phyloP scores from a whole-genome alignment of 2,329 filamentous ascomycete species.

The Coniochaeta sp. region DNA sequence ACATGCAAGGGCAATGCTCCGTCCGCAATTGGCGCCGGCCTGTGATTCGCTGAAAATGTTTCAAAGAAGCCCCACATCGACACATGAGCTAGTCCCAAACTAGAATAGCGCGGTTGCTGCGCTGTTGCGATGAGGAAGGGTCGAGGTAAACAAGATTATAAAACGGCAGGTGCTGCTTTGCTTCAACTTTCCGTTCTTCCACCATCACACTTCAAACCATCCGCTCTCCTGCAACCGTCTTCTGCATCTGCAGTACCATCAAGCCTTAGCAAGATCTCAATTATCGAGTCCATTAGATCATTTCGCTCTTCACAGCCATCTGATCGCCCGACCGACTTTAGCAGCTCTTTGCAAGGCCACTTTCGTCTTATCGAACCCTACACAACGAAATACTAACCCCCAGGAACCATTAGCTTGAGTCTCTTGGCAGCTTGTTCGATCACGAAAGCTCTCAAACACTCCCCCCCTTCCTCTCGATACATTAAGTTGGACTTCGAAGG shows the following conservation, averaged over 20 bases:
- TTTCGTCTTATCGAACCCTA: conserved; percentile 39
- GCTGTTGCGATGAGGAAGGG: too few relatives aligned
- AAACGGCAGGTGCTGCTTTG: too few relatives aligned
- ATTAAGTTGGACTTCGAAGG: conserved; percentile 41
- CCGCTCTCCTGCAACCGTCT: not conserved
- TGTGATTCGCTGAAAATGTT: too few relatives aligned
- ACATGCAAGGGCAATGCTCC: too few relatives aligned
- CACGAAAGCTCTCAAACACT: conserved; percentile 24
- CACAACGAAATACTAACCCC: conserved; percentile 38
- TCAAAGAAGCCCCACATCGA: too few relatives aligned
- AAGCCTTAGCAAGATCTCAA: conserved; percentile 18
- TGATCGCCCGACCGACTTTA: conserved; percentile 41
- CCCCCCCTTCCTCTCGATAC: conserved; percentile 32
- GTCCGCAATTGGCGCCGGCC: too few relatives aligned
- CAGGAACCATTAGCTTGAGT: conserved; percentile 54
- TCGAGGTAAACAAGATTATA: too few relatives aligned
- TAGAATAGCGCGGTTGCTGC: too few relatives aligned
- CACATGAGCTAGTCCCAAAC: too few relatives aligned
- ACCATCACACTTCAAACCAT: conserved; percentile 6
- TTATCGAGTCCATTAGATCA: conserved; percentile 43
- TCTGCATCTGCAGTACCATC: conserved; percentile 10
- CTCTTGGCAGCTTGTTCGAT: conserved; percentile 51
- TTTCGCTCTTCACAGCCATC: conserved; percentile 34
- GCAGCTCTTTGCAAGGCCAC: conserved; percentile 33
- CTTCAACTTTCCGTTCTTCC: conserved; percentile 6